Base-by-base conservation (phyloP, 331 rosid genomes). In the Ulmus americana region DNA sequence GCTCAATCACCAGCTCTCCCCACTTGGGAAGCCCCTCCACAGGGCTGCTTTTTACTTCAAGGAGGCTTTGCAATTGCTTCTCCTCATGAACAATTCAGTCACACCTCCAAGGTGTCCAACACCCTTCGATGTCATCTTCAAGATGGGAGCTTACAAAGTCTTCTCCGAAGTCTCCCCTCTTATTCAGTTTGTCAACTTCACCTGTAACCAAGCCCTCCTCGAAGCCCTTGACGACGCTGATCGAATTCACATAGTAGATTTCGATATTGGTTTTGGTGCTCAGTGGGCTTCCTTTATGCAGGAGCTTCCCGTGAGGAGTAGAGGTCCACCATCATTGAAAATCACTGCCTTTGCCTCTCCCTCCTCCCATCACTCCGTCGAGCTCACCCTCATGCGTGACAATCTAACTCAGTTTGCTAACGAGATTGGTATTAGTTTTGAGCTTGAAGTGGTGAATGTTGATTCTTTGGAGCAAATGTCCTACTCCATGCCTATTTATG, bases 1-100 rank as follows among this genome's bases (percentile, higher is more conserved):
- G 83, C 83, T 78, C 83, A 78, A 78, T 78, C 83, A 78, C 79
- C 83, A 78, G 74, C 79, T 80, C 75, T 80, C 85, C 67, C 81
- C 79, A 51, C 62, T 76, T 72, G 79, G 81, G 63, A 80, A 69
- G 74, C 85, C 85, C 67, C 77, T 76, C 11, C 85, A 69, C 44
- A 74, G 85, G 85, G 81, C 85, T 65, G 74, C 85, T 76, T 80
- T 72, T 74, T 80, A 80, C 59, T 80, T 80, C 77, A 80, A 76
- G 85, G 85, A 80, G 79, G 85, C 85, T 56, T 63, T 80, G 65
- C 78, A 80, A 53, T 68, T 76, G 22, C 77, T 76, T 51, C 75
- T 76, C 65, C 75, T 76, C 65, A 57, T 54, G 46, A 54, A 16
- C 70, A 72, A 65, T 61, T 61, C 65, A 50, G 55, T 71, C 8